Conservation (phyloP, 257 asterid genomes). For the Petrea volubilis region DNA sequence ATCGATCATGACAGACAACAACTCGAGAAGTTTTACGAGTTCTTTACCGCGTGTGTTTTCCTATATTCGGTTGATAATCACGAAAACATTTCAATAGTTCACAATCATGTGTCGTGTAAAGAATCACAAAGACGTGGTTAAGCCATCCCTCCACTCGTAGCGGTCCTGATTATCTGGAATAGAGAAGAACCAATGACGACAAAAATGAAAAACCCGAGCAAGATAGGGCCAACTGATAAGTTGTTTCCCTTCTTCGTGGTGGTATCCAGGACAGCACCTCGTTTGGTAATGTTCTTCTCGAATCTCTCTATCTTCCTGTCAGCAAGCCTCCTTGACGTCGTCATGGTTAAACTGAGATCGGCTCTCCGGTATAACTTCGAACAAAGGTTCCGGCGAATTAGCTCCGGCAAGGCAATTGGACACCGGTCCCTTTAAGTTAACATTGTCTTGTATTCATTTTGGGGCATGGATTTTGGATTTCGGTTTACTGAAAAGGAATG, state of each 20-base stretch:
- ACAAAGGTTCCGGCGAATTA: not conserved
- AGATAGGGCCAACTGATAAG: constrained; percentile 88
- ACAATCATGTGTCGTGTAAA: not conserved
- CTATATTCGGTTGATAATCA: constrained; percentile 2
- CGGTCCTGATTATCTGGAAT: constrained; percentile 93
- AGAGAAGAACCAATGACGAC: constrained; percentile 95
- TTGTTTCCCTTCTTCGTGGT: constrained; percentile 71
- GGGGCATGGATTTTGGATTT: too few relatives aligned
- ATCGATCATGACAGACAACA: not conserved
- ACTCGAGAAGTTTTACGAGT: not conserved
- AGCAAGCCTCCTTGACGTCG: constrained; percentile 90
- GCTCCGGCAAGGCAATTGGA: constrained; percentile 20
- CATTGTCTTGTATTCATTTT: too few relatives aligned
- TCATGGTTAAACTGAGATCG: constrained; percentile 42
- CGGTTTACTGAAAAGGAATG: too few relatives aligned
- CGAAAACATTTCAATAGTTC: not conserved
- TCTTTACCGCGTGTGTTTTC: not conserved
- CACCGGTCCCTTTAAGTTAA: constrained; percentile 16
- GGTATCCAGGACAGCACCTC: constrained; percentile 82
- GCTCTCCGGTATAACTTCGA: constrained; percentile 18
- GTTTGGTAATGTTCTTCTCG: constrained; percentile 84
- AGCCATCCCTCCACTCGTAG: constrained; percentile 88
- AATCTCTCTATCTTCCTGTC: constrained; percentile 86
- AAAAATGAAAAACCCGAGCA: constrained; percentile 88
- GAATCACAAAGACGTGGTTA: constrained; percentile 20